Conservation (phyloP, 495 filamentous ascomycete species). For the Barbatosphaeria neglecta region DNA sequence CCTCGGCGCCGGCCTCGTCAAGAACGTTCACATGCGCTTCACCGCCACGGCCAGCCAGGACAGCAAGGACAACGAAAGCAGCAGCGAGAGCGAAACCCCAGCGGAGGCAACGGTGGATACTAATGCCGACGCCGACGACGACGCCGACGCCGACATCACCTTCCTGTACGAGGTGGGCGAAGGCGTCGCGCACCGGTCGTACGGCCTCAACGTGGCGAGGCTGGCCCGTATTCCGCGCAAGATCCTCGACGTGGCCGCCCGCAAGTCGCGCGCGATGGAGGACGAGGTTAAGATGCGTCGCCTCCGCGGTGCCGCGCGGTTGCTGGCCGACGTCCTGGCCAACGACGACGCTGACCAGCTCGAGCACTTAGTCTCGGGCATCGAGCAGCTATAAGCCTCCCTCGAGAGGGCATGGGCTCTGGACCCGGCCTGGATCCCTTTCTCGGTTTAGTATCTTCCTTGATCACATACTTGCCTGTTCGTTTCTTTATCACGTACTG, state of each 20-base stretch:
- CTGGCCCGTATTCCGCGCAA: slow-evolving; percentile 68
- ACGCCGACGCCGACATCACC: slow-evolving; percentile 49
- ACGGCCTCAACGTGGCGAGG: slow-evolving; percentile 86
- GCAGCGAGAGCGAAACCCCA: slow-evolving; percentile 10
- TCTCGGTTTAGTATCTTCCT: too few relatives aligned
- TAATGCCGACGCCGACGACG: slow-evolving; percentile 11
- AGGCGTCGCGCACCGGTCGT: slow-evolving; percentile 84
- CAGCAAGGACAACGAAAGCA: not conserved
- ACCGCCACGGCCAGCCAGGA: slow-evolving; percentile 42
- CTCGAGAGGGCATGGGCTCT: too few relatives aligned
- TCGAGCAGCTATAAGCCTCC: slow-evolving; percentile 36
- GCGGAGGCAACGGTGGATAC: slow-evolving; percentile 16
- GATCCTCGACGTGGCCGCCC: slow-evolving; percentile 64
- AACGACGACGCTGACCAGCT: slow-evolving; percentile 22
- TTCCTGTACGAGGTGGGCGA: slow-evolving; percentile 77
- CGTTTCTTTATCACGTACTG: too few relatives aligned
- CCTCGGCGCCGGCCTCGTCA: slow-evolving; percentile 48
- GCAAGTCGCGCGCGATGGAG: slow-evolving; percentile 75
- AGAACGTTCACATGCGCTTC: slow-evolving; percentile 80
- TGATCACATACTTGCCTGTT: too few relatives aligned
- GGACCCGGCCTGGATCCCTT: too few relatives aligned
- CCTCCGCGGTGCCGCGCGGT: slow-evolving; percentile 31
- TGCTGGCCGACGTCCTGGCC: slow-evolving; percentile 31
- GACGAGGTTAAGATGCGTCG: slow-evolving; percentile 51
- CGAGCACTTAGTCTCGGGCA: slow-evolving; percentile 32